Evolutionary conservation across 2,329 filamentous ascomycete genomes (phyloP), one percentile per base, ranked within the genome.

Genomic region (Penicillium palitans): DNA sequence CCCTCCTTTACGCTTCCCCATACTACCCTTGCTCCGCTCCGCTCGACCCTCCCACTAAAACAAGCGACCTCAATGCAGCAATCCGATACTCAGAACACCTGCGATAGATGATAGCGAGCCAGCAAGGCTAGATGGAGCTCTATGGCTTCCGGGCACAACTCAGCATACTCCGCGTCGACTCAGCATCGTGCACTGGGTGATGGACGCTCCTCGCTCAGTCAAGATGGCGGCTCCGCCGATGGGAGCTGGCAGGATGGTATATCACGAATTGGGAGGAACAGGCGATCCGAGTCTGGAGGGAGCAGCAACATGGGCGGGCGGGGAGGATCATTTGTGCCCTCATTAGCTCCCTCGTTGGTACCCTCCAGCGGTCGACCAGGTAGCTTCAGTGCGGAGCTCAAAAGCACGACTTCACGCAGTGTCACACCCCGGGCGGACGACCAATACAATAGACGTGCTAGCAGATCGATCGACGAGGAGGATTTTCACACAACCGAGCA

Each of bases 381-480:
- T 44, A 96, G 91, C 79, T 97, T 97, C 80, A 96, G 88, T 68
- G 88, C 92, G 35, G 93, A 96, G 60, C 78, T 96, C 68, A 90
- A 90, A 70, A 91, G 87, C 68, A 83, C 89, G 71, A 74, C 72
- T 46, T 87, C 88, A 45, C 84, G 90, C 55, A 83, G 84, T 49
- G 86, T 86, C 29, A 82, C 84, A 3, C 76, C 81, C 40, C 78
- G 81, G 54, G 84, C 86, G 13, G 84, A 87, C 58, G 75, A 81
- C 46, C 81, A 84, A 51, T 81, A 80, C 55, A 83, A 82, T 48
- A 72, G 70, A 56, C 62, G 72, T 61, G 69, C 70, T 6, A 74
- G 72, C 64, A 71, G 81, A 69, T 77, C 76, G 33, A 77, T 81
- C 29, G 87, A 89, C 55, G 88, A 90, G 65, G 85, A 87, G 53